Evolutionary conservation across 768 basidiomycete species (phyloP).

Genomic region (Mycena pura): DNA sequence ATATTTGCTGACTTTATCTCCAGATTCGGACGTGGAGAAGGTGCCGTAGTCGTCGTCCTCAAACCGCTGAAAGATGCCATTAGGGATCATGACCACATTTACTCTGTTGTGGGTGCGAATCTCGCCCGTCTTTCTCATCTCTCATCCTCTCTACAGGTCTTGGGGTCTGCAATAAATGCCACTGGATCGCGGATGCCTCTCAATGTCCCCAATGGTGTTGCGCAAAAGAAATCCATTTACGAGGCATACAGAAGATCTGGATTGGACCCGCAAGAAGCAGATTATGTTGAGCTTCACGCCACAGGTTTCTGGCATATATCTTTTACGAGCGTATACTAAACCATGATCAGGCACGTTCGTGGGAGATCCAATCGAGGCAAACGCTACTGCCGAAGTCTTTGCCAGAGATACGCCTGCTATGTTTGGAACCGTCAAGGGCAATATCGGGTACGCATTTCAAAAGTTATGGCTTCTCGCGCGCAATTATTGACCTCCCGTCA

Average conservation of each 20-base stretch:
- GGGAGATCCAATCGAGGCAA: slow-evolving; percentile 50
- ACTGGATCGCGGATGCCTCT: slow-evolving; percentile 34
- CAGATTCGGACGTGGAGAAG: slow-evolving; percentile 31
- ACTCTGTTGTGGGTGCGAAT: no score
- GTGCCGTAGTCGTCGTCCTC: slow-evolving; percentile 31
- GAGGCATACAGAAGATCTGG: slow-evolving; percentile 32
- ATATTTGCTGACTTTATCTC: no score
- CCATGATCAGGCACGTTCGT: slow-evolving; percentile 32
- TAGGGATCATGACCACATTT: slow-evolving; percentile 37
- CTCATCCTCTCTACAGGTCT: no score
- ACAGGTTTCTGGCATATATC: slow-evolving; percentile 31
- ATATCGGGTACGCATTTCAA: slow-evolving; percentile 29
- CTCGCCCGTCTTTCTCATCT: no score
- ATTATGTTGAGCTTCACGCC: neutral
- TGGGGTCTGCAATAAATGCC: slow-evolving; percentile 38
- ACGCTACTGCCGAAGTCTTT: slow-evolving; percentile 42
- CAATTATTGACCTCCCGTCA: neutral
- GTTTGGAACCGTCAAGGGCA: slow-evolving; percentile 42
- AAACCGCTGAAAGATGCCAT: slow-evolving; percentile 31
- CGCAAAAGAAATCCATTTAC: slow-evolving; percentile 37
- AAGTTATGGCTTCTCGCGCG: slow-evolving; percentile 7
- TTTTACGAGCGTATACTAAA: neutral
- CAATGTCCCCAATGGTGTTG: slow-evolving; percentile 34
- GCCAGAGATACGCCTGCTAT: slow-evolving; percentile 21
- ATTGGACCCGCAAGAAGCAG: slow-evolving; percentile 17